Evolutionary conservation across 345 rosid genomes (phyloP), one percentile per base, ranked within the genome.

Genomic region (Schrenkiella parvula): DNA sequence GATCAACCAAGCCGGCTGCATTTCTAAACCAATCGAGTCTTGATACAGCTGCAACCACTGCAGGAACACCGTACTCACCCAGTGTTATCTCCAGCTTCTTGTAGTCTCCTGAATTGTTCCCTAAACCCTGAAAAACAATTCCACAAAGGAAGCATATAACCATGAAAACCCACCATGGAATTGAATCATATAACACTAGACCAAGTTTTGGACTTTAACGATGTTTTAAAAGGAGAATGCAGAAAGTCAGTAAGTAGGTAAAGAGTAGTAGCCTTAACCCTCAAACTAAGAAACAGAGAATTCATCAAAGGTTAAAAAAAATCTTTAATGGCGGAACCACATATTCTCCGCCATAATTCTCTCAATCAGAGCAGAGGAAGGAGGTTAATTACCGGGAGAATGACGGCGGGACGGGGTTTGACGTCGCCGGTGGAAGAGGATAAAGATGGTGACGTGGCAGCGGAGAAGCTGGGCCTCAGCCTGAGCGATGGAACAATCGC

Each of bases 21-120:
- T 93, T 93, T 76, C 97, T 83, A 23, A 93, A 69, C 97, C 98
- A 93, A 70, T 93, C 97, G 3, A 82, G 64, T 44, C 97, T 86
- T 14, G 95, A 86, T 37, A 93, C 96, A 26, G 85, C 75, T 59
- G 96, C 97, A 53, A 82, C 89, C 56, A 88, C 90, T 0, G 85
- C 54, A 12, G 92, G 86, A 42, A 93, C 92, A 48, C 89, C 88
- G 66, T 81, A 85, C 19, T 75, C 89, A 41, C 80, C 74, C 66
- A 93, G 61, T n/a, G 84, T 81, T 53, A 74, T 39, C 76, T 79
- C 84, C 78, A 93, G 64, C 78, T 84, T 88, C 78, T 75, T 76
- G 78, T 93, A 91, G 77, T 93, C 97, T 19, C 84, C 87, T 19
- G 87, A 80, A 74, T 88, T 93, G 84, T 93, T 93, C 54, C 98